Percentiles rank a stretch among this genome's conserved stretches.
phyloP scores from a whole-genome alignment of 2,329 filamentous ascomycete genomes.

The Alternaria brassicicola region DNA sequence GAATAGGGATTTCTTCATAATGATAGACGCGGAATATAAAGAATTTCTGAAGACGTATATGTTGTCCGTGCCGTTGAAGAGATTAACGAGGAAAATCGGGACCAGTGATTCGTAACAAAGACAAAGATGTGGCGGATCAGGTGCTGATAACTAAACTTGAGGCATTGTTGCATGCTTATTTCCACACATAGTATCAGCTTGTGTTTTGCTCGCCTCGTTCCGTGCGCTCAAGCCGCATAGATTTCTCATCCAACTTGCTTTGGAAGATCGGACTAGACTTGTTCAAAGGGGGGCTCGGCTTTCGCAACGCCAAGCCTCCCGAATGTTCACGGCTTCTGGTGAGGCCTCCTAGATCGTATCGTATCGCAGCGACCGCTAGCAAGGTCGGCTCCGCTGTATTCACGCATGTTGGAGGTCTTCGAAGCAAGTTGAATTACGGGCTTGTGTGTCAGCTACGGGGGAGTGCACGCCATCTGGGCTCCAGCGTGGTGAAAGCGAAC shows the following conservation, averaged over 20 bases:
- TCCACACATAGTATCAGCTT: background rate
- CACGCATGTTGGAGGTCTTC: background rate
- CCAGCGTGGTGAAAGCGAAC: constrained; percentile 1
- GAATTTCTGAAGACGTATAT: constrained; percentile 5
- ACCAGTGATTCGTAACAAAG: too few species aligned
- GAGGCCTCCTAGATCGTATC: background rate
- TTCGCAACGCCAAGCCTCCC: constrained; percentile 5
- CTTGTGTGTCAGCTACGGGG: background rate
- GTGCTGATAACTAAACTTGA: background rate
- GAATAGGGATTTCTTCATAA: constrained; percentile 12
- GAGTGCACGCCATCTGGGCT: background rate
- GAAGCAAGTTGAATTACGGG: background rate
- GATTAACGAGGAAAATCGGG: too few species aligned
- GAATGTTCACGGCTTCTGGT: background rate
- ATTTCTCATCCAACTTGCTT: background rate
- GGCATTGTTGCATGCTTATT: background rate
- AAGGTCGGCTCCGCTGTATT: background rate
- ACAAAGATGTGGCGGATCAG: background rate
- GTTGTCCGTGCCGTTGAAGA: background rate
- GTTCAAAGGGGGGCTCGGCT: constrained; percentile 3
- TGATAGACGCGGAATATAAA: constrained; percentile 41
- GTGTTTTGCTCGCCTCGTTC: background rate
- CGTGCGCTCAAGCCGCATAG: background rate
- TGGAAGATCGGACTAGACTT: background rate
- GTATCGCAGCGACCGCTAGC: background rate